Percentiles rank a stretch among this genome's conserved stretches.
phyloP scores from a whole-genome alignment of 257 asterid genomes.

The Marsdenia floribunda region DNA sequence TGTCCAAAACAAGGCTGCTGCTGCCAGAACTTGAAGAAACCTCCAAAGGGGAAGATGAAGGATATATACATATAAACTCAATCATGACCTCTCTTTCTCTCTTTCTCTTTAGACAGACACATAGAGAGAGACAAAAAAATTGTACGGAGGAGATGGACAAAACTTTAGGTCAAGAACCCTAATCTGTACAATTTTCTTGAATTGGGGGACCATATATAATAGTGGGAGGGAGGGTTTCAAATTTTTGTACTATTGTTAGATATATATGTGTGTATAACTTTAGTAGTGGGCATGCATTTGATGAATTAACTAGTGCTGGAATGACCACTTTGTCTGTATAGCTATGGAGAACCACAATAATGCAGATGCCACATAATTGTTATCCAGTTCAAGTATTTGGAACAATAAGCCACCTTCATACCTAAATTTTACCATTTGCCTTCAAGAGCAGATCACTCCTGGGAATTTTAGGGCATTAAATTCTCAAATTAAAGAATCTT shows the following conservation, averaged over 20 bases:
- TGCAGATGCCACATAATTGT: neutral
- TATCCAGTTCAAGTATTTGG: neutral
- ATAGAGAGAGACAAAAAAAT: neutral
- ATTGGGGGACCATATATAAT: neutral
- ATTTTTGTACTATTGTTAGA: neutral
- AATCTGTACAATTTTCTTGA: neutral
- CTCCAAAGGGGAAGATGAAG: neutral
- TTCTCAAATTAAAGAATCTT: neutral
- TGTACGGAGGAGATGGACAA: slow-evolving; percentile 6
- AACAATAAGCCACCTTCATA: neutral
- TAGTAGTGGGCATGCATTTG: slow-evolving; percentile 7
- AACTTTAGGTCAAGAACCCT: slow-evolving; percentile 19
- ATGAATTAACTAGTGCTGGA: neutral
- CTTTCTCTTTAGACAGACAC: neutral
- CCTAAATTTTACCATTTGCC: too few relatives aligned
- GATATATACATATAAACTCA: too few relatives aligned
- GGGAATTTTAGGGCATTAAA: neutral
- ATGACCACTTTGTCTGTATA: neutral
- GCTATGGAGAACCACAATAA: neutral
- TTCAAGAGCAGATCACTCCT: neutral
- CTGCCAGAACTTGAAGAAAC: too few relatives aligned
- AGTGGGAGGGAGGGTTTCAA: neutral
- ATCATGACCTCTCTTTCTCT: neutral
- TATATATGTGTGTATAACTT: too few relatives aligned
- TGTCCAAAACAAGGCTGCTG: neutral